These are phyloP conservation scores for Myotisia sp. DNA, from an alignment of 2,329 filamentous ascomycete species.

Conservation along the genomic window DNA sequence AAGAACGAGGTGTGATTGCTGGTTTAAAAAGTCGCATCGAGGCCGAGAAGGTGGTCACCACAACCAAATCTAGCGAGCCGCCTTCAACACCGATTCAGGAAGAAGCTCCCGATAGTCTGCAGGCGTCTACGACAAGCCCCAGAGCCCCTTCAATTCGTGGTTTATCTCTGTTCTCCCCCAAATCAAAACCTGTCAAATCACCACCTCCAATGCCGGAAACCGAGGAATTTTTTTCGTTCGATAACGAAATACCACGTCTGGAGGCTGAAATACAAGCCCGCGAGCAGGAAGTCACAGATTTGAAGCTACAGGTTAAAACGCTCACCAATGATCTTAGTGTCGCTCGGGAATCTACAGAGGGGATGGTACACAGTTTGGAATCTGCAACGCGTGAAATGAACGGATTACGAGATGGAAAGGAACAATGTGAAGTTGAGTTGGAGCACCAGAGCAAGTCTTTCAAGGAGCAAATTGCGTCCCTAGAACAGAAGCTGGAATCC, in stretches of 20 bases:
- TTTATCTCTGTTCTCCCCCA: constrained; percentile 27
- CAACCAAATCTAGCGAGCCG: constrained; percentile 22
- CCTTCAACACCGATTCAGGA: constrained; percentile 10
- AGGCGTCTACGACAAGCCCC: constrained; percentile 19
- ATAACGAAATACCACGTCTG: constrained; percentile 71
- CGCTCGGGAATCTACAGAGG: constrained; percentile 54
- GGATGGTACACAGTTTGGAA: constrained; percentile 53
- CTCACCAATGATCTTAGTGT: constrained; percentile 58
- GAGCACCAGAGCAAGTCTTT: constrained; percentile 29
- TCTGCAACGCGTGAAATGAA: constrained; percentile 51
- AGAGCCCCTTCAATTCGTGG: constrained; percentile 21
- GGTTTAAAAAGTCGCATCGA: constrained; percentile 33
- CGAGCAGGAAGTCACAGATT: constrained; percentile 52
- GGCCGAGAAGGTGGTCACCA: constrained; percentile 21
- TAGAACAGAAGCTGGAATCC: constrained; percentile 24
- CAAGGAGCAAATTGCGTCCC: constrained; percentile 29
- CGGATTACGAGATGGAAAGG: constrained; percentile 38
- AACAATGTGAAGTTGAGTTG: constrained; percentile 36
- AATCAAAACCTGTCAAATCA: constrained; percentile 20
- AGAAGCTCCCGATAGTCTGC: constrained; percentile 18
- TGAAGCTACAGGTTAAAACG: constrained; percentile 53
- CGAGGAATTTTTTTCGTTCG: constrained; percentile 84
- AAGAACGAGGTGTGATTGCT: constrained; percentile 50
- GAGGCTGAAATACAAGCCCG: constrained; percentile 59
- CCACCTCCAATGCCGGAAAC: constrained; percentile 19